These are phyloP conservation scores for Trichomonas gallinae DNA, from an alignment of 208 protist species.

Conservation along the genomic window DNA sequence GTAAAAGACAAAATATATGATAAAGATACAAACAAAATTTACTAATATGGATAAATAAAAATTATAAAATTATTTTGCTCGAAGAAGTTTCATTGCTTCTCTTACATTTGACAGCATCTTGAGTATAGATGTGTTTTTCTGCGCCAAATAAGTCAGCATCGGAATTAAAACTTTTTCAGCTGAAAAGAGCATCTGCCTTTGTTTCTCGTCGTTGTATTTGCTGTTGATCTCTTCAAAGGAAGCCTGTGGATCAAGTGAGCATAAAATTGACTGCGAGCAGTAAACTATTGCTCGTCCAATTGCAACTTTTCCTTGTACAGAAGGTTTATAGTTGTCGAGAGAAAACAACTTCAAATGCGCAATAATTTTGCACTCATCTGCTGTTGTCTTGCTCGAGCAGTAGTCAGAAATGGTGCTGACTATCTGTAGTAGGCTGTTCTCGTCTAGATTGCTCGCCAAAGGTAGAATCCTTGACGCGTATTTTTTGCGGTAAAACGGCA, in stretches of 20 bases:
- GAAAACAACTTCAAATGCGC: not conserved
- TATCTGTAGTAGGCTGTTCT: not conserved
- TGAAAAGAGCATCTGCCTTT: not conserved
- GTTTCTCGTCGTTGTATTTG: not conserved
- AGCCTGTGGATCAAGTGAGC: not conserved
- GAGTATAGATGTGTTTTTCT: not conserved
- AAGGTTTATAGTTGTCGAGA: not conserved
- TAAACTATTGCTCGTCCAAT: not conserved
- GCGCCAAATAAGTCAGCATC: not conserved
- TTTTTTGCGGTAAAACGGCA: not conserved
- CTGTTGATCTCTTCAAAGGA: not conserved
- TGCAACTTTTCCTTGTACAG: not conserved
- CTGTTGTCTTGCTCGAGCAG: not conserved
- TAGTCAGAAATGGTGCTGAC: not conserved
- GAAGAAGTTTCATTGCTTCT: not conserved
- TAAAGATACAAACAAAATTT: not conserved
- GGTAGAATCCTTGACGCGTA: not conserved
- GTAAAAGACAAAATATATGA: not conserved
- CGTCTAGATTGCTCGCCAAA: not conserved
- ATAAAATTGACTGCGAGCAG: not conserved
- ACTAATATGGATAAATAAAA: not conserved
- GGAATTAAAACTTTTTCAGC: not conserved
- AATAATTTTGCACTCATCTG: not conserved
- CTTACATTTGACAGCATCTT: not conserved
- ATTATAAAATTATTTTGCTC: not conserved